phyloP scores from a whole-genome alignment of 192 early-diverging fungal genomes.

The Coemansia sp. region DNA sequence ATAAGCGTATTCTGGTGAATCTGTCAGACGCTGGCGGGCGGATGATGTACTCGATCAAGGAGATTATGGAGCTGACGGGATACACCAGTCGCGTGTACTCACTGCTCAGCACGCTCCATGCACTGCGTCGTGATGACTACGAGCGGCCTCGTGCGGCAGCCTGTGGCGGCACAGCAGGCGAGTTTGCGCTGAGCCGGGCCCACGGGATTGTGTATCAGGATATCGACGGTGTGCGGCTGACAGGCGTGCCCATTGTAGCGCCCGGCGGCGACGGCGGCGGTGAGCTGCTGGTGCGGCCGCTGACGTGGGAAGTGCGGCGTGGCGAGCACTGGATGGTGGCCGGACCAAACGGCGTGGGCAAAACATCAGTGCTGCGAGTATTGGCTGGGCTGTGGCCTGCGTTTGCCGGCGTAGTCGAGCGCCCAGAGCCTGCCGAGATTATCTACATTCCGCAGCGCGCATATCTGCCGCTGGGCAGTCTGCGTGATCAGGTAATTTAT shows the following conservation, averaged over 20 bases:
- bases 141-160: constrained; percentile 27
- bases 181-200: constrained; percentile 22
- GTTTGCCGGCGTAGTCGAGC: constrained; percentile 75
- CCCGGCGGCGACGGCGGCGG: constrained; percentile 69
- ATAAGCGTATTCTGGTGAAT: constrained; percentile 87
- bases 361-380: constrained; percentile 91
- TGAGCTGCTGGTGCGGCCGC: constrained; percentile 82
- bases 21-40: constrained; percentile 92
- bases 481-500: constrained; percentile 97
- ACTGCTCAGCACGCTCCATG: constrained; percentile 82
- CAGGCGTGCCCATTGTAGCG: constrained; percentile 87
- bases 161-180: not conserved
- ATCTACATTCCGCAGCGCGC: constrained; percentile 98
- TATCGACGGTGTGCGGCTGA: constrained; percentile 76
- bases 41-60: constrained; percentile 96
- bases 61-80: constrained; percentile 86
- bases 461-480: constrained; percentile 87
- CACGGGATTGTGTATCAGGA: constrained; percentile 42
- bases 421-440: constrained; percentile 77
- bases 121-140: constrained; percentile 61
- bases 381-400: constrained; percentile 96
- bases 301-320: constrained; percentile 84
- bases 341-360: constrained; percentile 94
- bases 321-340: constrained; percentile 93
- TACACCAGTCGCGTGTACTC: constrained; percentile 86